These are phyloP conservation scores for Aurantiochytrium sp. DNA, from an alignment of 108 stramenopile species.

Conservation along the genomic window DNA sequence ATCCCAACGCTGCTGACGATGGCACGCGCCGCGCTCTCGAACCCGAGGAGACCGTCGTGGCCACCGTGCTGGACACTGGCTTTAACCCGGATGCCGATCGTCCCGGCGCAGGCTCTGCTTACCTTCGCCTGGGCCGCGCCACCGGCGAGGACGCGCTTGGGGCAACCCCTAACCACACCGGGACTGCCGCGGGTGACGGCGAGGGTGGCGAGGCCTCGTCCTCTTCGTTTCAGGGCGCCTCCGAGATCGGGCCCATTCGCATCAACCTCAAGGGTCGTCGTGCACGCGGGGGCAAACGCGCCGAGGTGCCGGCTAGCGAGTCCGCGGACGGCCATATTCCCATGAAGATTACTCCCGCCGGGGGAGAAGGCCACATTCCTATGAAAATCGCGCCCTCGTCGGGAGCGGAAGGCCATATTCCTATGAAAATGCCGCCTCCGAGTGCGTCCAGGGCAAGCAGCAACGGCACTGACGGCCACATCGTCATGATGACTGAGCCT, in stretches of 20 bases:
- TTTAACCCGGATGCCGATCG: conserved; percentile 18
- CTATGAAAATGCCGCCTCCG: neutral
- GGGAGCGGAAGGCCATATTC: neutral
- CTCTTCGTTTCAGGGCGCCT: neutral
- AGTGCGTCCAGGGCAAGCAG: too few relatives aligned
- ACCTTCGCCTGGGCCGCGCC: neutral
- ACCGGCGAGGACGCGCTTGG: neutral
- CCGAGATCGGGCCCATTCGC: neutral
- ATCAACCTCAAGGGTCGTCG: neutral
- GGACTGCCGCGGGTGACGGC: neutral
- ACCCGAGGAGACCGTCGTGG: neutral
- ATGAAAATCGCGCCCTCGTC: neutral
- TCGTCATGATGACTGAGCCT: neutral
- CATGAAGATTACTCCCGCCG: neutral
- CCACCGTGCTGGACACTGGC: neutral
- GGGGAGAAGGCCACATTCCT: neutral
- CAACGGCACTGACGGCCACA: neutral
- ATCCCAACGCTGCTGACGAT: neutral
- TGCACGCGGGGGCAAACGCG: neutral
- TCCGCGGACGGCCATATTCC: neutral
- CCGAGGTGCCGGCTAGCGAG: neutral
- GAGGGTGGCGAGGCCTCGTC: neutral
- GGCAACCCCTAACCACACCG: neutral
- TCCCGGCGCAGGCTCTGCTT: neutral
- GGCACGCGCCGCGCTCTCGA: neutral